Conservation (phyloP, 2,329 filamentous ascomycete genomes). For the Talaromyces sp. region DNA sequence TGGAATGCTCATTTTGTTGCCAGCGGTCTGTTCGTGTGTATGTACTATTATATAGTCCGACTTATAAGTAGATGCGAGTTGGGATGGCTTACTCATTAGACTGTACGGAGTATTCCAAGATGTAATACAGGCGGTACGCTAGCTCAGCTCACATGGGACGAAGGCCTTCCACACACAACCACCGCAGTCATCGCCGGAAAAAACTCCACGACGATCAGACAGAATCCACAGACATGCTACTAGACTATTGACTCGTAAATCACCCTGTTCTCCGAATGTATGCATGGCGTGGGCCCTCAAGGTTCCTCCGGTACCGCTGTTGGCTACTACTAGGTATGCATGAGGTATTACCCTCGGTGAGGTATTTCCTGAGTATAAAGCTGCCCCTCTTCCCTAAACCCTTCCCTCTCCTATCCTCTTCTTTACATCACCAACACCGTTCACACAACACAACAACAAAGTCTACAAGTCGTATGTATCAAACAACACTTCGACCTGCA, state of each 20-base stretch:
- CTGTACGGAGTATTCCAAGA: not conserved
- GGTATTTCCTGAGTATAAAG: constrained; percentile 3
- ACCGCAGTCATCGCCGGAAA: not conserved
- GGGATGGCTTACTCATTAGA: not conserved
- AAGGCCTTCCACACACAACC: not conserved
- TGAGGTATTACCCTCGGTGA: not conserved
- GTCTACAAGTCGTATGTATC: not conserved
- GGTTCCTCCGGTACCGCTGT: not conserved
- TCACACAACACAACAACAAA: not conserved
- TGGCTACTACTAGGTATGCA: not conserved
- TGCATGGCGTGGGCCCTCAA: not conserved
- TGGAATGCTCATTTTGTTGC: not conserved
- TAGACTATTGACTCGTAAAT: not conserved
- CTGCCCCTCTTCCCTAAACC: not conserved
- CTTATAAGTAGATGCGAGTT: not conserved
- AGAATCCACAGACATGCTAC: too few species aligned
- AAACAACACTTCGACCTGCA: too few species aligned
- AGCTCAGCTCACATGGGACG: not conserved
- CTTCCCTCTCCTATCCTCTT: not conserved
- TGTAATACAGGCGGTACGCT: not conserved
- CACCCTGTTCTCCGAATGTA: not conserved
- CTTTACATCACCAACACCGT: not conserved
- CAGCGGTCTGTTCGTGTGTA: not conserved
- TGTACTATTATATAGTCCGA: not conserved
- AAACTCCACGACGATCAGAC: too few species aligned